phyloP scores from a whole-genome alignment of 1,284 basidiomycete genomes.

The Fistulinella cinereoalba region DNA sequence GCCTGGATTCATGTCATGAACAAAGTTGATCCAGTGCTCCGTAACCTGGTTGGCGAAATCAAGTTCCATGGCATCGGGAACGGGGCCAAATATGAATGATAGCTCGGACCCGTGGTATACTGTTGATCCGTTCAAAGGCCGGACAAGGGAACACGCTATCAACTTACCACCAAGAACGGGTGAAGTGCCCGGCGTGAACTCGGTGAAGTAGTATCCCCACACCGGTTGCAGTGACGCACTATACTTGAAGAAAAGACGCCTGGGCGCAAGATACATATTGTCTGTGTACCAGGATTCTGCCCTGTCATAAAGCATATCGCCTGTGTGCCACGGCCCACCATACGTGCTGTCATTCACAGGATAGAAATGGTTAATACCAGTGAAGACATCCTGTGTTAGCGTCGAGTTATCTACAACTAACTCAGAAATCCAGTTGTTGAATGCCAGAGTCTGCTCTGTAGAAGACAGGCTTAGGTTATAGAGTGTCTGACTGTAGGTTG shows the following conservation, averaged over 20 bases:
- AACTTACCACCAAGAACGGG: conserved; percentile 41
- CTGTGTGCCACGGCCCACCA: conserved; percentile 53
- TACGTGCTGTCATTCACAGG: conserved; percentile 46
- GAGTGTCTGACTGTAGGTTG: conserved; percentile 5
- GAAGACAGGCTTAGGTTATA: conserved; percentile 13
- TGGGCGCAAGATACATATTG: conserved; percentile 50
- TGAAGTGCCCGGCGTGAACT: conserved; percentile 53
- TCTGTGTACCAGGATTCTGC: conserved; percentile 55
- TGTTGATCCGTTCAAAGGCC: conserved; percentile 1
- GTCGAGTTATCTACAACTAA: conserved; percentile 20
- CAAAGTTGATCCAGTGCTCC: conserved; percentile 23
- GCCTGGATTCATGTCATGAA: conserved; percentile 18
- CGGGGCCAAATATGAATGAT: conserved; percentile 20
- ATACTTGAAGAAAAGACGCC: conserved; percentile 48
- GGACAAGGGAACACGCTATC: too few species aligned
- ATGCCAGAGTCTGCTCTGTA: conserved; percentile 16
- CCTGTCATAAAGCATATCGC: conserved; percentile 57
- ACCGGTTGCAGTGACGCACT: conserved; percentile 47
- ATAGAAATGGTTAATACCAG: conserved; percentile 40
- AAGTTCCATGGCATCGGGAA: conserved; percentile 2
- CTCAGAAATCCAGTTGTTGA: conserved; percentile 15
- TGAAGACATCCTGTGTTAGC: conserved; percentile 2
- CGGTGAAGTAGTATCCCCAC: conserved; percentile 54
- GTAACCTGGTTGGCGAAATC: conserved; percentile 16
- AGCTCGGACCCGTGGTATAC: conserved; percentile 21